Evolutionary conservation across 768 basidiomycete genomes (phyloP).

Genomic region (Hypsizygus marmoreus): DNA sequence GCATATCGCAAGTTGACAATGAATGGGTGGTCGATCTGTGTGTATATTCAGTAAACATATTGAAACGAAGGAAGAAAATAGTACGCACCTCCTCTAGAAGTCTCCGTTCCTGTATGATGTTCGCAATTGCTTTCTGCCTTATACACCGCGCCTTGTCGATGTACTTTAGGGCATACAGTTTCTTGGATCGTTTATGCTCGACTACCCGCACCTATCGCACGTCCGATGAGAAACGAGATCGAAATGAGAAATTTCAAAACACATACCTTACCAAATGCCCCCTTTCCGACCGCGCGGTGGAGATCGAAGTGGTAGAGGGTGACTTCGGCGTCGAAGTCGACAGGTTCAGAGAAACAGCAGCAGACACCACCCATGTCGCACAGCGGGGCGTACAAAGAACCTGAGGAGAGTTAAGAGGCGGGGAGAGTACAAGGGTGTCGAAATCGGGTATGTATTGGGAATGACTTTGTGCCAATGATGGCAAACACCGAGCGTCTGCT

Average conservation of each 20-base stretch:
- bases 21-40: constrained; percentile 85
- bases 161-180: constrained; percentile 95
- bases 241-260: constrained; percentile 8
- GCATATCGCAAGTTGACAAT: constrained; percentile 91
- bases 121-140: constrained; percentile 87
- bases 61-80: constrained; percentile 4
- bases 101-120: constrained; percentile 91
- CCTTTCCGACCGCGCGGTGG: constrained; percentile 92
- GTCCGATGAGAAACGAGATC: constrained; percentile 9
- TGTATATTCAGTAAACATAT: constrained; percentile 4
- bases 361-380: constrained; percentile 56
- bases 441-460: constrained; percentile 25
- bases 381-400: constrained; percentile 30
- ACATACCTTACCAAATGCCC: constrained; percentile 95
- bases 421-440: constrained; percentile 39
- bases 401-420: constrained; percentile 35
- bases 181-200: constrained; percentile 91
- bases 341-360: constrained; percentile 69
- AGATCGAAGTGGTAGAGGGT: constrained; percentile 97
- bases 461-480: constrained; percentile 21
- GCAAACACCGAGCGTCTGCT: constrained; percentile 15
- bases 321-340: constrained; percentile 84
- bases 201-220: constrained; percentile 84
- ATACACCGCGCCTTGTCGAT: constrained; percentile 95
- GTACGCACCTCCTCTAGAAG: constrained; percentile 83